A percentile compares a stretch with the other conserved stretches of the same genome.
Evolutionary conservation across 768 basidiomycete species (phyloP).

Genomic region (Dentipellis fragilis): DNA sequence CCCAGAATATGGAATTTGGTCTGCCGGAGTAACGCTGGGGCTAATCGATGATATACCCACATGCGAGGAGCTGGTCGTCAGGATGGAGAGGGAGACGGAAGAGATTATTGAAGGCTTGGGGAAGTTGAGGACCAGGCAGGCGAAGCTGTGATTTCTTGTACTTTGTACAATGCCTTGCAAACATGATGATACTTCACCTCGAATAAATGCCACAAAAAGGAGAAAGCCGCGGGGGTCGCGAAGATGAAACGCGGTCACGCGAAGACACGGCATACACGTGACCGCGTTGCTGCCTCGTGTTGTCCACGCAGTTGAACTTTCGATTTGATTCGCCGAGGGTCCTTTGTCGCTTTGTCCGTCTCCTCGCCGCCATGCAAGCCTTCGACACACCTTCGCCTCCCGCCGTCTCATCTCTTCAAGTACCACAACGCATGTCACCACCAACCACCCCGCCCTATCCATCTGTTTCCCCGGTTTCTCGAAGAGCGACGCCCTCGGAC

Average conservation of each 20-base stretch:
- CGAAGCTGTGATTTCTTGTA: constrained; percentile 16
- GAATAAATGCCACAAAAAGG: neutral
- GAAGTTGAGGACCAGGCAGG: constrained; percentile 14
- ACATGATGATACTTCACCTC: neutral
- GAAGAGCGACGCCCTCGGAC: constrained; percentile 24
- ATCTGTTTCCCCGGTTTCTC: neutral
- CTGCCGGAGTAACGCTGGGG: constrained; percentile 52
- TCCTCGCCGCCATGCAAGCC: neutral
- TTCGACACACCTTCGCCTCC: neutral
- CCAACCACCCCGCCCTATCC: constrained; percentile 1
- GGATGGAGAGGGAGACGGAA: constrained; percentile 70
- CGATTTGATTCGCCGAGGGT: neutral
- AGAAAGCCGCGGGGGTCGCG: neutral
- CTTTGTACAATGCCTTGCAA: neutral
- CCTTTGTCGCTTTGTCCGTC: neutral
- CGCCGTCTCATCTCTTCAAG: neutral
- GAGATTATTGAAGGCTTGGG: constrained; percentile 46
- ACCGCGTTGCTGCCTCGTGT: constrained; percentile 3
- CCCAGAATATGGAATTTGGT: constrained; percentile 83
- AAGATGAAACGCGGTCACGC: neutral
- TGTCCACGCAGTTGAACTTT: constrained; percentile 3
- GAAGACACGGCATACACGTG: neutral
- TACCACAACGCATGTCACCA: neutral
- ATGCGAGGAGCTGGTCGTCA: constrained; percentile 57
- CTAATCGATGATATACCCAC: constrained; percentile 80